Base-by-base conservation (phyloP, 306 rosid genomes). In the Prunus padus region DNA sequence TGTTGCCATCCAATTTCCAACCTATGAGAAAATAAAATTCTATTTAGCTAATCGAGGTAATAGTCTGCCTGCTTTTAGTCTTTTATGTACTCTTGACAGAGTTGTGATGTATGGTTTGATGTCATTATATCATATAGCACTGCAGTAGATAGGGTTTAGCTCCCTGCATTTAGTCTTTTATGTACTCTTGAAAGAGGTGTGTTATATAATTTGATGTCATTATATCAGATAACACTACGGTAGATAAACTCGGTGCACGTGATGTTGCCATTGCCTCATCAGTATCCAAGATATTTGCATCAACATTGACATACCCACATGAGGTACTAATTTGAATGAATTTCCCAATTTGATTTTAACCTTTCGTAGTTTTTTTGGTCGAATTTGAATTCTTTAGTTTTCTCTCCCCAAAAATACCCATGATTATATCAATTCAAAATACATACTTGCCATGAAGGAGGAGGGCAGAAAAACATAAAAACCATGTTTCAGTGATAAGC, bases 221-320 rank as follows among this genome's bases (percentile, higher is more conserved):
- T 77, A 30, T 67, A 18, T 70, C 80, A 92, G 97, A 85, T 73
- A 85, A 90, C 64, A 59, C 89, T 18, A 81, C 96, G 45, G 69
- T 77, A 67, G 93, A 90, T 82, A 92, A 90, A 73, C 90, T 90
- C 60, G 78, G 86, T 33, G 96, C 97, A 37, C 86, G 89, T 9
- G 92, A 92, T 77, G 97, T 92, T 73, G 97, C 97, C 49, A 86
- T 90, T 76, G 96, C 97, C 63, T 92, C 96, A 31, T 92, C 96
- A 16, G 85, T 90, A 66, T 90, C 97, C 81, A 92, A 92, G 84
- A 90, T 89, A 75, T 90, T 92, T 87, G 97, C 97, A 26, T 92
- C 97, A 63, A 88, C 96, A 0, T 77, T 92, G 86, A 92, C 97
- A 54, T 92, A 92, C 85, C 97, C 97, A 71, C 97, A 92, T 19